These are phyloP conservation scores for Exophiala dermatitidis DNA, from an alignment of 2,329 filamentous ascomycete species.

Conservation along the genomic window DNA sequence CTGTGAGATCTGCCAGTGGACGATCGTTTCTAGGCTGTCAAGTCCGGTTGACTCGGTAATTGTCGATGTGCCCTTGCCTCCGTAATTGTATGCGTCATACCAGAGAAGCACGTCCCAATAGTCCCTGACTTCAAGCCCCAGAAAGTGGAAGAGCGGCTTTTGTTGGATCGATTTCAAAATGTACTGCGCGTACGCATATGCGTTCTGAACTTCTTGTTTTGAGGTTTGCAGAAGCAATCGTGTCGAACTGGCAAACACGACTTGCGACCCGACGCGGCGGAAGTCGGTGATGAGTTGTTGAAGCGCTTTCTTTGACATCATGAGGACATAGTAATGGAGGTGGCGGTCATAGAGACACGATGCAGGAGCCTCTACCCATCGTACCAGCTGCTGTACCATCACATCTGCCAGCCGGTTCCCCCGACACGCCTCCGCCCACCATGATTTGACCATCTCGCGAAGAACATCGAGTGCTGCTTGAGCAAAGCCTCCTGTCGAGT, in stretches of 20 bases:
- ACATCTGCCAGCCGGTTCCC: constrained; percentile 93
- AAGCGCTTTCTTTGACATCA: constrained; percentile 96
- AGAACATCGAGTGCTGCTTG: constrained; percentile 83
- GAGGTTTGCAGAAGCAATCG: constrained; percentile 88
- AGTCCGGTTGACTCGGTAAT: constrained; percentile 64
- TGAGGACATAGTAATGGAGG: constrained; percentile 93
- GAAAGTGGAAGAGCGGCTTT: constrained; percentile 92
- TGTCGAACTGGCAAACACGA: constrained; percentile 90
- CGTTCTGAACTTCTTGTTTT: constrained; percentile 93
- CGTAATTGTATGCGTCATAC: constrained; percentile 99
- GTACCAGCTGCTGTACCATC: constrained; percentile 92
- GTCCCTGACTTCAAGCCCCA: constrained; percentile 94
- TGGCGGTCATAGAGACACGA: constrained; percentile 94
- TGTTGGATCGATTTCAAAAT: constrained; percentile 95
- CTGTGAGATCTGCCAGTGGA: constrained; percentile 96
- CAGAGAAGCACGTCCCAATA: constrained; percentile 99
- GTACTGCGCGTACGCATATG: constrained; percentile 94
- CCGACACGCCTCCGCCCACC: constrained; percentile 91
- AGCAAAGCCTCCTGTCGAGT: constrained; percentile 65
- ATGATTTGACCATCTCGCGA: constrained; percentile 95
- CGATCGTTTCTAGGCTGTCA: constrained; percentile 79
- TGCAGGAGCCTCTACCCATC: constrained; percentile 90
- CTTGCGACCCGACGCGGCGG: constrained; percentile 84
- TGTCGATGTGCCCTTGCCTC: constrained; percentile 81
- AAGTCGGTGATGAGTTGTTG: constrained; percentile 97